phyloP scores from a whole-genome alignment of 306 rosid species.

The Cicer arietinum region DNA sequence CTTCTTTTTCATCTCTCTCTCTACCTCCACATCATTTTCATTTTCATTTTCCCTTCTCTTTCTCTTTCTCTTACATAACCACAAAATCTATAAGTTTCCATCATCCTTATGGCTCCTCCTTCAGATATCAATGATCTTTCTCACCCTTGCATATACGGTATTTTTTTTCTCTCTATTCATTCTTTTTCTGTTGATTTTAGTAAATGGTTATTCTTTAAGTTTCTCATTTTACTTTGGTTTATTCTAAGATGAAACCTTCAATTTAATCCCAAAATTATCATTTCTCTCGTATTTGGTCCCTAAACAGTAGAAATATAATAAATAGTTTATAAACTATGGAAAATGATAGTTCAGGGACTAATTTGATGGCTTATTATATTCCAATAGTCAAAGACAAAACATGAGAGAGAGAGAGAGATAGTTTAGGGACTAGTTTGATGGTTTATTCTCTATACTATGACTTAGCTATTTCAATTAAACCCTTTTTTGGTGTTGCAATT shows the following conservation, averaged over 20 bases:
- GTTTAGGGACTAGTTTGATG: too few species aligned
- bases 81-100: conserved; percentile 42
- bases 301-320: too few species aligned
- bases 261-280: too few species aligned
- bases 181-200: conserved; percentile 21
- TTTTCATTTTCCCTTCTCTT: conserved; percentile 57
- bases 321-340: too few species aligned
- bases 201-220: conserved; percentile 18
- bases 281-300: too few species aligned
- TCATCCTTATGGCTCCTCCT: conserved; percentile 57
- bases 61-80: conserved; percentile 46
- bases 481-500: conserved; percentile 6
- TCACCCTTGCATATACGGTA: conserved; percentile 87
- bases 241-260: too few species aligned
- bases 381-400: too few species aligned
- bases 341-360: too few species aligned
- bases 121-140: conserved; percentile 73
- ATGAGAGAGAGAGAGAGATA: too few species aligned
- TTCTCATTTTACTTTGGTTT: conserved; percentile 18
- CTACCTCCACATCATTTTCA: conserved; percentile 44
- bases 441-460: background rate
- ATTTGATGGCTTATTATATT: too few species aligned
- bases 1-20: conserved; percentile 50
- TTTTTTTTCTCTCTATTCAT: background rate
- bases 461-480: background rate